Base-by-base conservation (phyloP, 2,329 filamentous ascomycete species). In the Pseudopithomyces chartarum region DNA sequence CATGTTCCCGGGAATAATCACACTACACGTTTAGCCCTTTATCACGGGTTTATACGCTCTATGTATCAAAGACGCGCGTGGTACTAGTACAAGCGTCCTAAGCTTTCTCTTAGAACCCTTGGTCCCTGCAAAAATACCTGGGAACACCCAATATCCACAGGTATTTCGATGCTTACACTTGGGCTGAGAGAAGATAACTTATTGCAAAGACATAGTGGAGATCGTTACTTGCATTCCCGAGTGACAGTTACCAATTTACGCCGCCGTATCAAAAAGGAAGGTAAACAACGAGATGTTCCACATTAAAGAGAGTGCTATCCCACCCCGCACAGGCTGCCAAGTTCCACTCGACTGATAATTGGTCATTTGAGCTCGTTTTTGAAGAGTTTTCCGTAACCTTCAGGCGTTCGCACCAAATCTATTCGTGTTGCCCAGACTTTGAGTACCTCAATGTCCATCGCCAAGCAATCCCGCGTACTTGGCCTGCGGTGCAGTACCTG, bases 371-470 rank as follows among this genome's bases (percentile, higher is more conserved):
- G 15, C 2, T 13, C n/a, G 2, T 17, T 49, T 6, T 7, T 50
- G 34, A 50, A 40, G 47, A 50, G 13, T 26, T 50, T 50, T 50
- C 22, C 8, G 15, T 13, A 22, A 7, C n/a, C 1, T 8, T 29
- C 17, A 26, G 22, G 22, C 34, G 20, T 32, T 29, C 22, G 22
- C n/a, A 17, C 17, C 47, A 10, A 40, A 50, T 29, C 15, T 22
- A 11, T 34, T 40, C 22, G 34, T 40, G 39, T 20, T 17, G 47
- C 47, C 47, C 20, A 50, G 47, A 13, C 26, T 39, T 40, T 43
- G 48, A 51, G 48, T 42, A 51, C 48, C 48, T 6, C 48, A 20
- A 51, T 51, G 48, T 51, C 48, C 48, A 51, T 34, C 48, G 48
- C 48, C 48, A 43, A 51, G 48, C 36, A 26, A 50, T 34, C 15